phyloP scores from a whole-genome alignment of 2,329 filamentous ascomycete species.

The Claviceps pusilla region DNA sequence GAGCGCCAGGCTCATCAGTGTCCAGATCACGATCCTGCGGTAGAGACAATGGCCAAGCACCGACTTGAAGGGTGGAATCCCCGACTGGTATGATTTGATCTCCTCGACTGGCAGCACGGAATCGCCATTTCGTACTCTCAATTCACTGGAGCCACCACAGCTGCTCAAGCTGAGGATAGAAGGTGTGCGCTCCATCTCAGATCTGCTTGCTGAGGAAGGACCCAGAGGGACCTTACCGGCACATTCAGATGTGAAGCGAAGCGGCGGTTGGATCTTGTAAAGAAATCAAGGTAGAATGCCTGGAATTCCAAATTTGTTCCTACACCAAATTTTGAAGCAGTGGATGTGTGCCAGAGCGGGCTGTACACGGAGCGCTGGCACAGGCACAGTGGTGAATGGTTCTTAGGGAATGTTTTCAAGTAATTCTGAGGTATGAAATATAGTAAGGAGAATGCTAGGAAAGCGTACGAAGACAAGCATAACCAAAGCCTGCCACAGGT shows the following conservation, averaged over 20 bases:
- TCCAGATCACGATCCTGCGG: conserved; percentile 37
- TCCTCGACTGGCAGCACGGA: conserved; percentile 20
- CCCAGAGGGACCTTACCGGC: background rate
- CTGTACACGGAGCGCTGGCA: background rate
- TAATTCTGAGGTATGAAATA: background rate
- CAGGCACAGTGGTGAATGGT: background rate
- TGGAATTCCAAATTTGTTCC: background rate
- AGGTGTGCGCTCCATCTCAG: conserved; percentile 14
- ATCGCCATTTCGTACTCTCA: conserved; percentile 17
- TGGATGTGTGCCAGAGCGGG: too few species aligned
- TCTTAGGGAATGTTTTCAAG: background rate
- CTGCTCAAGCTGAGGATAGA: conserved; percentile 21
- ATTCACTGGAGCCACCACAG: conserved; percentile 19
- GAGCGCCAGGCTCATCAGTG: conserved; percentile 25
- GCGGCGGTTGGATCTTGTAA: background rate
- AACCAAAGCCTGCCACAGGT: background rate
- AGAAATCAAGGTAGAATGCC: background rate
- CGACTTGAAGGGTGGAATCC: conserved; percentile 26
- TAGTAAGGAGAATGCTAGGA: background rate
- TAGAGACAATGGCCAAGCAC: conserved; percentile 38
- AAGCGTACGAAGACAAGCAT: background rate
- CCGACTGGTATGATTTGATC: conserved; percentile 20
- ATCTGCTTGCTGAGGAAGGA: background rate
- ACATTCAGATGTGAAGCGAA: background rate
- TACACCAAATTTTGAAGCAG: background rate